phyloP scores from a whole-genome alignment of 345 rosid species.

The Citrus sp. region DNA sequence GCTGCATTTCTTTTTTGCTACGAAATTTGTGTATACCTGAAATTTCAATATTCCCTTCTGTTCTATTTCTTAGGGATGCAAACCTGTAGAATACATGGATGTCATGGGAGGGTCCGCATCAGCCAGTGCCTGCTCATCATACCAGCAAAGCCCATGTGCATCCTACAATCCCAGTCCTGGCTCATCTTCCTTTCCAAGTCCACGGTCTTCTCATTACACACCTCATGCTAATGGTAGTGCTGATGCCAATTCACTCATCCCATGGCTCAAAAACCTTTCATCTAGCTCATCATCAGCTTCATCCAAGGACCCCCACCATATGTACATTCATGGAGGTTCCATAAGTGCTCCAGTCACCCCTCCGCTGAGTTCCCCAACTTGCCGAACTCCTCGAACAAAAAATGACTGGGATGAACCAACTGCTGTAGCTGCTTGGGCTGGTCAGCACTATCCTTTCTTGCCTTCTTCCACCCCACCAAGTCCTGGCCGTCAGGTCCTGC shows the following conservation, averaged over 20 bases:
- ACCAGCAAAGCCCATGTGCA: conserved; percentile 85
- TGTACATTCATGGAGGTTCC: conserved; percentile 66
- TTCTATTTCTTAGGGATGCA: conserved; percentile 66
- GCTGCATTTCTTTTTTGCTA: background rate
- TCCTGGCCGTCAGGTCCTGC: conserved; percentile 55
- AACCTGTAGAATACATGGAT: conserved; percentile 77
- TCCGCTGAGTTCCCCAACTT: conserved; percentile 74
- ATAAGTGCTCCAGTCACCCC: conserved; percentile 99
- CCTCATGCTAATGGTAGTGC: conserved; percentile 44
- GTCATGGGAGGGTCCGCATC: conserved; percentile 82
- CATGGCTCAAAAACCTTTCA: conserved; percentile 94
- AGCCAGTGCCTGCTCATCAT: conserved; percentile 91
- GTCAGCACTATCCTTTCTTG: conserved; percentile 32
- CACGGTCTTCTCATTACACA: conserved; percentile 36
- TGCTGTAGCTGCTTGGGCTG: conserved; percentile 38
- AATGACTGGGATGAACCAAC: conserved; percentile 61
- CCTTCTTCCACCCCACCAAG: conserved; percentile 70
- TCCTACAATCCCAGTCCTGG: conserved; percentile 93
- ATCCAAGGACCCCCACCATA: conserved; percentile 54
- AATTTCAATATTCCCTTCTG: background rate
- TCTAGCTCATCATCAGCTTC: conserved; percentile 62
- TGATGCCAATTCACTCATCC: conserved; percentile 85
- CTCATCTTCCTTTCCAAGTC: conserved; percentile 57
- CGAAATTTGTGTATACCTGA: background rate
- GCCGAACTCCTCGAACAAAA: conserved; percentile 52